phyloP scores from a whole-genome alignment of 306 rosid species.

The Fagus crenata region DNA sequence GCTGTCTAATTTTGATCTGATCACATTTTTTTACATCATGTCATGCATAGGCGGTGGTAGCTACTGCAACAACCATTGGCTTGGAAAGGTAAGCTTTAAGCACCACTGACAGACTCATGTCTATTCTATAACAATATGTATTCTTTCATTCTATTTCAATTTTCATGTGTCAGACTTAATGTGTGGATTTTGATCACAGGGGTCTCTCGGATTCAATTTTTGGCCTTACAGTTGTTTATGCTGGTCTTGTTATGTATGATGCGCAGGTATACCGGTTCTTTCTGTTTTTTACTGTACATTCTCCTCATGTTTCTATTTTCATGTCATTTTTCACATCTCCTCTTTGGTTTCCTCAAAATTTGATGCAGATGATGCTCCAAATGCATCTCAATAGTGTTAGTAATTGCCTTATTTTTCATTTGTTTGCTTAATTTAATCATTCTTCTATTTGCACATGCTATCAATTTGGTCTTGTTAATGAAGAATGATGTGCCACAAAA shows the following conservation, averaged over 20 bases:
- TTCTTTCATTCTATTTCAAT: no score
- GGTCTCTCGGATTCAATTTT: constrained; percentile 88
- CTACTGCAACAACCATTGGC: constrained; percentile 79
- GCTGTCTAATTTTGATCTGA: constrained; percentile 27
- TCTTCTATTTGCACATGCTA: background rate
- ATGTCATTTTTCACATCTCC: background rate
- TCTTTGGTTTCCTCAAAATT: background rate
- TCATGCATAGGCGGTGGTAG: constrained; percentile 68
- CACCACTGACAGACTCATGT: no score
- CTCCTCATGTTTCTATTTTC: constrained; percentile 1
- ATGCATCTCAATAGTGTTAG: background rate
- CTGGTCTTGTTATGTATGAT: constrained; percentile 91
- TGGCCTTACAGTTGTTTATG: constrained; percentile 78
- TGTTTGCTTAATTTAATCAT: background rate
- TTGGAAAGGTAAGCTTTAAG: constrained; percentile 60
- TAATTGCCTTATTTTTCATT: background rate
- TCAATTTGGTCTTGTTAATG: background rate
- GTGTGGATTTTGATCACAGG: constrained; percentile 39
- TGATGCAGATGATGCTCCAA: background rate
- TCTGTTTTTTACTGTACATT: constrained; percentile 19
- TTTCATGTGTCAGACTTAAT: background rate
- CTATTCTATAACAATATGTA: no score
- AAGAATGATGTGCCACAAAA: background rate
- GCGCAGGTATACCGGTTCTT: constrained; percentile 66
- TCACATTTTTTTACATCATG: constrained; percentile 34